A percentile compares a stretch with the other conserved stretches of the same genome.
Conservation (phyloP, 75 land plant genomes). For the Picea glauca region DNA sequence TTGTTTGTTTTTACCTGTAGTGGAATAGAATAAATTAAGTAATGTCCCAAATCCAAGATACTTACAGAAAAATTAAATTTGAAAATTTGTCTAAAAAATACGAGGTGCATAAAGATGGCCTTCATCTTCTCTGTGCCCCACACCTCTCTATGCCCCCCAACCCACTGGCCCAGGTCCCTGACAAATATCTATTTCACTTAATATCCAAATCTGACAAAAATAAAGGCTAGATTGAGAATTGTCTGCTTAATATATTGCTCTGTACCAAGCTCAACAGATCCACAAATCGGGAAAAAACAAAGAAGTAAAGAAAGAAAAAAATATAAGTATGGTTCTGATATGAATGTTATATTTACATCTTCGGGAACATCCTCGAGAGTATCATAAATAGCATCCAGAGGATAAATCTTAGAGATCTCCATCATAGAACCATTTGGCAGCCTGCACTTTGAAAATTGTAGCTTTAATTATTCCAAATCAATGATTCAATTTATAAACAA, state of each 20-base stretch:
- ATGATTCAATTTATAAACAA: background rate
- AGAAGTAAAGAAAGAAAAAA: background rate
- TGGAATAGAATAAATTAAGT: constrained; percentile 3
- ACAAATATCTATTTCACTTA: no score
- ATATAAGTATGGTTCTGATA: background rate
- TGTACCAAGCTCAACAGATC: no score
- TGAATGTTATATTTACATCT: constrained; percentile 52
- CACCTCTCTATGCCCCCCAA: no score
- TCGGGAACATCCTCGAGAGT: constrained; percentile 91
- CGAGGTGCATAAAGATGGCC: background rate
- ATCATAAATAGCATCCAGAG: constrained; percentile 96
- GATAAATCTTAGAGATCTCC: constrained; percentile 87
- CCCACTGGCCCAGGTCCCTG: no score
- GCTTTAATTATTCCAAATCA: background rate
- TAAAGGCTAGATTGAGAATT: no score
- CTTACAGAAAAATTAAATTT: background rate
- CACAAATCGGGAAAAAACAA: no score
- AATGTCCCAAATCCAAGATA: background rate
- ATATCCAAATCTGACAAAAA: no score
- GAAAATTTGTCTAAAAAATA: background rate
- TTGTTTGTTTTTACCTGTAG: constrained; percentile 88
- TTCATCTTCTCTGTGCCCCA: no score
- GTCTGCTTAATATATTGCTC: no score
- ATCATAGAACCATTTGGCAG: constrained; percentile 86
- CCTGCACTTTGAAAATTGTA: constrained; percentile 30